These are phyloP conservation scores for Selaginella tamariscina DNA, from an alignment of 75 land plant genomes.

Conservation along the genomic window DNA sequence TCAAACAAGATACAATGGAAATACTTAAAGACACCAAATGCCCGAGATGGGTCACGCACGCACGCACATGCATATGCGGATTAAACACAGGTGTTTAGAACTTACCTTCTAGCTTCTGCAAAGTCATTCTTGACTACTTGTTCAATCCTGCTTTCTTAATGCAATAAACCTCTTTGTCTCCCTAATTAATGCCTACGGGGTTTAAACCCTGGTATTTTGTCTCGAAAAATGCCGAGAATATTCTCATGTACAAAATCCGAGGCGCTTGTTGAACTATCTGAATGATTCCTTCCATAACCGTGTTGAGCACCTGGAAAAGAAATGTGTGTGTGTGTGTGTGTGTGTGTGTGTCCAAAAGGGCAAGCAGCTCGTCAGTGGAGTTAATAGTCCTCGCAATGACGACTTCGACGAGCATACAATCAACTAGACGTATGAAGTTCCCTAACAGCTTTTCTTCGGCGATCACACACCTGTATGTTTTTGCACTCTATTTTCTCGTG, in stretches of 20 bases:
- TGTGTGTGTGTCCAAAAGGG: constrained; percentile 22
- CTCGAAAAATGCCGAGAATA: constrained; percentile 25
- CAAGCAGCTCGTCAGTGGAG: constrained; percentile 20
- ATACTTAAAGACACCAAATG: too few relatives aligned
- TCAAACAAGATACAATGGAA: too few relatives aligned
- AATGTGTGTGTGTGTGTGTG: background rate
- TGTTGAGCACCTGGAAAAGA: constrained; percentile 19
- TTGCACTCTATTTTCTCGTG: constrained; percentile 35
- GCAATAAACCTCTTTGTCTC: constrained; percentile 13
- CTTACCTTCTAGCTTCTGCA: constrained; percentile 21
- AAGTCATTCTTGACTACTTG: constrained; percentile 21
- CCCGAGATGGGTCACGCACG: too few relatives aligned
- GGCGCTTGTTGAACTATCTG: constrained; percentile 33
- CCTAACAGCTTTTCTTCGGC: constrained; percentile 36
- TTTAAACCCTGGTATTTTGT: constrained; percentile 21
- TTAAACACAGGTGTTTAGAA: too few relatives aligned
- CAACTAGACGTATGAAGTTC: constrained; percentile 25
- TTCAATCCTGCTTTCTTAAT: constrained; percentile 16
- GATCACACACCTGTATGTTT: constrained; percentile 32
- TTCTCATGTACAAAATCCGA: constrained; percentile 32
- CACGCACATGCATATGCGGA: too few relatives aligned
- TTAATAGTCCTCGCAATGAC: constrained; percentile 17
- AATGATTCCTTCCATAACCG: constrained; percentile 22
- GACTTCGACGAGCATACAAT: constrained; percentile 32
- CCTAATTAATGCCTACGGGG: constrained; percentile 23